Conservation (phyloP, 345 rosid species). For the Lepidium aucheri region DNA sequence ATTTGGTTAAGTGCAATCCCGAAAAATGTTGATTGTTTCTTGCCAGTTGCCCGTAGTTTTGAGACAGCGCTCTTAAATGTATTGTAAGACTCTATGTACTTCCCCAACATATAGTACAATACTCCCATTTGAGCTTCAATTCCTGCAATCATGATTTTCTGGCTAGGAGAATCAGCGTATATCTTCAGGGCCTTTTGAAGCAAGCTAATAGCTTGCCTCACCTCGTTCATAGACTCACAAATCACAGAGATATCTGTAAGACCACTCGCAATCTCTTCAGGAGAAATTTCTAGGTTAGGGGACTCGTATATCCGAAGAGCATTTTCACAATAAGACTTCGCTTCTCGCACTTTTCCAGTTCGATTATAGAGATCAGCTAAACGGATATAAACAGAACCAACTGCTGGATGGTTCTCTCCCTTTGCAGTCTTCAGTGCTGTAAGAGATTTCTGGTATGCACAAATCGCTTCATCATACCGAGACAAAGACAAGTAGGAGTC, state of each 20-base stretch:
- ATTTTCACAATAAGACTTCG: constrained; percentile 77
- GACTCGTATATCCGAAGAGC: constrained; percentile 78
- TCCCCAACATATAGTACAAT: constrained; percentile 75
- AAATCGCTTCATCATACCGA: constrained; percentile 76
- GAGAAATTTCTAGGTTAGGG: constrained; percentile 47
- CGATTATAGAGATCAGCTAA: constrained; percentile 80
- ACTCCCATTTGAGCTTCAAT: constrained; percentile 97
- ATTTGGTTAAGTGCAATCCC: constrained; percentile 90
- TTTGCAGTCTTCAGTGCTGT: constrained; percentile 62
- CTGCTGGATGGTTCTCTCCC: constrained; percentile 86
- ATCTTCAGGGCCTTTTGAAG: constrained; percentile 70
- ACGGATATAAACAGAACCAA: constrained; percentile 74
- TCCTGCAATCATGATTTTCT: constrained; percentile 68
- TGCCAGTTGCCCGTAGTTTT: constrained; percentile 63
- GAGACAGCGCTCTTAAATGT: constrained; percentile 53
- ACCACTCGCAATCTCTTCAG: constrained; percentile 82
- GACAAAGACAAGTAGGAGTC: constrained; percentile 80
- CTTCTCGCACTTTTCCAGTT: constrained; percentile 72
- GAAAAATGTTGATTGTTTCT: constrained; percentile 75
- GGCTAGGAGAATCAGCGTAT: constrained; percentile 62
- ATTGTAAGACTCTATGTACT: constrained; percentile 63
- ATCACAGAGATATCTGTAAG: constrained; percentile 74
- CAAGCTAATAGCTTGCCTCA: constrained; percentile 62
- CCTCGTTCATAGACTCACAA: constrained; percentile 82
- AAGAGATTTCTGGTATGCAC: constrained; percentile 84